Conservation (phyloP, 179 eudicot genomes). For the Spinacia oleracea region DNA sequence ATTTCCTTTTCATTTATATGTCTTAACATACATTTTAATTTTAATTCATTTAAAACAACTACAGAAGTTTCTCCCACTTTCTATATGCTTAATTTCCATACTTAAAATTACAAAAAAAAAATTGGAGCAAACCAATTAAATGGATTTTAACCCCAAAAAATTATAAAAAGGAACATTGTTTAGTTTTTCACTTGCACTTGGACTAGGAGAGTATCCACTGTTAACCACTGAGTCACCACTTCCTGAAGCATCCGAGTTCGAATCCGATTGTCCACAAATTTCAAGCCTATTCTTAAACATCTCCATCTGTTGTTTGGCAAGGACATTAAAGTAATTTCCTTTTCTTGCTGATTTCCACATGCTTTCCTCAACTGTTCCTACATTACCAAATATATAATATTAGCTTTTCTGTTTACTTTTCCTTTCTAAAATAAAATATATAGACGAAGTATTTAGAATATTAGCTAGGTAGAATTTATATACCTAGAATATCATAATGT, state of each 20-base stretch:
- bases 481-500: too few species aligned
- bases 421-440: too few species aligned
- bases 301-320: neutral
- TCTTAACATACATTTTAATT: too few species aligned
- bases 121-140: neutral
- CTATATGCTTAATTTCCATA: neutral
- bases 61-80: neutral
- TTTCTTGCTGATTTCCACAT: constrained; percentile 8
- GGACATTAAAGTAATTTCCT: neutral
- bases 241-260: constrained; percentile 48
- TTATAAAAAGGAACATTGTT: constrained; percentile 39
- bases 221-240: constrained; percentile 32
- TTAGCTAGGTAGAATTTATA: neutral
- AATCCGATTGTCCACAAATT: constrained; percentile 31
- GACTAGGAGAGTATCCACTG: constrained; percentile 25
- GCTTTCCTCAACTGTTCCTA: constrained; percentile 22
- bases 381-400: constrained; percentile 10
- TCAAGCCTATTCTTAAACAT: constrained; percentile 12
- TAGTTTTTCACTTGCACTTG: constrained; percentile 13
- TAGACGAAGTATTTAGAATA: too few species aligned
- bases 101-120: neutral
- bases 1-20: too few species aligned
- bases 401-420: too few species aligned
- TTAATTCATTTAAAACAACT: neutral
- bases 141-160: constrained; percentile 55